phyloP scores from a whole-genome alignment of 2,329 filamentous ascomycete species.

The Xylaria arbuscula region DNA sequence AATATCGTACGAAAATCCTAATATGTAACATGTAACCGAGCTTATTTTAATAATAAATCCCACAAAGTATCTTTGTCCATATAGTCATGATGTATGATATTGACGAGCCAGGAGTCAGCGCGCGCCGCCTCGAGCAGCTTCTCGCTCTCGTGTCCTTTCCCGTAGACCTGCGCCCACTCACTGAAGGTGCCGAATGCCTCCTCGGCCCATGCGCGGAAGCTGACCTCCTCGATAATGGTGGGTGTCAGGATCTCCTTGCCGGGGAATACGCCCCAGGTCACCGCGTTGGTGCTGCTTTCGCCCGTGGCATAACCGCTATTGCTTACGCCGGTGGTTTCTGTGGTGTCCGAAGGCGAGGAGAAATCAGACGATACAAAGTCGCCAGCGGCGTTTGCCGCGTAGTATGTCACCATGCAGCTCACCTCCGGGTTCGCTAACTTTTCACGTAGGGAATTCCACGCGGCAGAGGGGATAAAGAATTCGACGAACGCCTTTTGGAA shows the following conservation, averaged over 20 bases:
- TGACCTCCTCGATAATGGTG: constrained; percentile 95
- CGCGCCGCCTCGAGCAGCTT: constrained; percentile 75
- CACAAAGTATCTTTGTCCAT: constrained; percentile 78
- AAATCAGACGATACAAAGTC: constrained; percentile 79
- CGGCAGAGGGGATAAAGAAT: constrained; percentile 82
- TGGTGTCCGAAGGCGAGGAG: constrained; percentile 40
- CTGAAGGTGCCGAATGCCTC: constrained; percentile 96
- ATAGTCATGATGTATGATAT: constrained; percentile 86
- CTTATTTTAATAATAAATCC: constrained; percentile 67
- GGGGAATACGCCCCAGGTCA: constrained; percentile 96
- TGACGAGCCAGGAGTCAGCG: constrained; percentile 86
- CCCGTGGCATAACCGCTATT: constrained; percentile 41
- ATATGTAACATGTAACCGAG: neutral
- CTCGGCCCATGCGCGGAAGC: constrained; percentile 92
- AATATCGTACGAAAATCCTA: neutral
- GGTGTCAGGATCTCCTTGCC: constrained; percentile 96
- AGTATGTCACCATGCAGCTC: constrained; percentile 81
- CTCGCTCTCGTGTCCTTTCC: constrained; percentile 76
- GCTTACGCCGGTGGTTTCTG: neutral
- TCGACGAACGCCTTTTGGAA: constrained; percentile 99
- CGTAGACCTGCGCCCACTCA: constrained; percentile 92
- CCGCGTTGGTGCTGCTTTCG: constrained; percentile 80
- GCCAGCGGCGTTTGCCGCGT: constrained; percentile 82
- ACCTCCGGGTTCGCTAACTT: constrained; percentile 69
- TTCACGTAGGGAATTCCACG: constrained; percentile 75